Evolutionary conservation across 2,329 filamentous ascomycete species (phyloP).

Genomic region (Stachybotrys elegans): DNA sequence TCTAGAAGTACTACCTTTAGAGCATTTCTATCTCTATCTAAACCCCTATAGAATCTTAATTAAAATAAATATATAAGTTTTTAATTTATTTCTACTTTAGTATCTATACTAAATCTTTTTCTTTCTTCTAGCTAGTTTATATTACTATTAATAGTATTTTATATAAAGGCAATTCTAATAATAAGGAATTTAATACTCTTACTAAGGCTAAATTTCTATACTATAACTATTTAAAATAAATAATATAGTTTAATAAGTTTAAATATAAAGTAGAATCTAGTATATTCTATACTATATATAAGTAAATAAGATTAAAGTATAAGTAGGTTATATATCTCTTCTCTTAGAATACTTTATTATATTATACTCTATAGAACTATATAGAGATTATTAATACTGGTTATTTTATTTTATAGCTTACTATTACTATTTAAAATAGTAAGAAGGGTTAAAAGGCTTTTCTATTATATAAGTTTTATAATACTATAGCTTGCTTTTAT

Average conservation of each 20-base stretch:
- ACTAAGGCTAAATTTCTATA: slow-evolving; percentile 1
- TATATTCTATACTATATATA: slow-evolving; percentile 1
- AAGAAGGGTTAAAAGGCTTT: neutral
- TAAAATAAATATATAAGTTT: neutral
- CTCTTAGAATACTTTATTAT: neutral
- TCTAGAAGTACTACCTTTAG: neutral
- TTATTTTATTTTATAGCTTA: neutral
- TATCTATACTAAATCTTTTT: slow-evolving; percentile 2
- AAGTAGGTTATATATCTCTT: slow-evolving; percentile 2
- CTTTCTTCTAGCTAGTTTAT: slow-evolving; percentile 5
- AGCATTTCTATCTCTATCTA: slow-evolving; percentile 2
- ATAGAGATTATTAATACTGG: neutral
- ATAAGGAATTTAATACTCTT: slow-evolving; percentile 2
- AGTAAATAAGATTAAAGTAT: slow-evolving; percentile 3
- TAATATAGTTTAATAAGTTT: neutral
- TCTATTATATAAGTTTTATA: slow-evolving; percentile 3
- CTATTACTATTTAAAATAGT: neutral
- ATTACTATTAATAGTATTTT: slow-evolving; percentile 2
- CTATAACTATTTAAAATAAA: neutral
- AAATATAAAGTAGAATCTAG: neutral
- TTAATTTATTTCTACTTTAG: slow-evolving; percentile 2
- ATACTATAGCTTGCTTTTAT: neutral
- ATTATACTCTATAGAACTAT: neutral
- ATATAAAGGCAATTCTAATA: neutral
- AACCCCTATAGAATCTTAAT: slow-evolving; percentile 3